These are phyloP conservation scores for Saccharomyces mikatae DNA, from an alignment of 805 yeast species.

Conservation along the genomic window DNA sequence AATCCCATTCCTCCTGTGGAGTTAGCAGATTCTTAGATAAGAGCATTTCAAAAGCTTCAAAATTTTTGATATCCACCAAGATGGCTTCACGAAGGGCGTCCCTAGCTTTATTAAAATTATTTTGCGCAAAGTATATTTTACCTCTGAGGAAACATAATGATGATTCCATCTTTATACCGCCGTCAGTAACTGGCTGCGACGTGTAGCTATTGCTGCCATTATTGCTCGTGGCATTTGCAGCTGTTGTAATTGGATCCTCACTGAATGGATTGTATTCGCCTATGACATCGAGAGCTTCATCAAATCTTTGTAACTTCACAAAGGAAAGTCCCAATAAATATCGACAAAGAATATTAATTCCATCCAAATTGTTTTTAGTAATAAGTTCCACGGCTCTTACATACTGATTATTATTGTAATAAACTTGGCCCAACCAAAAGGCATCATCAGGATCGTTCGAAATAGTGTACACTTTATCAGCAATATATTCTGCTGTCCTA, in stretches of 20 bases:
- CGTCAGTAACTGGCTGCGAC: conserved; percentile 37
- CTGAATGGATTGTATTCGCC: conserved; percentile 76
- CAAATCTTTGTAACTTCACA: conserved; percentile 66
- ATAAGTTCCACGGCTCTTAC: conserved; percentile 70
- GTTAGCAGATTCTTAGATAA: conserved; percentile 64
- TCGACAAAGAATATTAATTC: conserved; percentile 62
- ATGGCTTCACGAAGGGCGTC: conserved; percentile 84
- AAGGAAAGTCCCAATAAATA: conserved; percentile 72
- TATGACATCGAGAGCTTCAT: conserved; percentile 78
- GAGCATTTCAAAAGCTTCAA: conserved; percentile 81
- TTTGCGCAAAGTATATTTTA: conserved; percentile 69
- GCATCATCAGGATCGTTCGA: conserved; percentile 90
- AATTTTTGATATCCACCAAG: conserved; percentile 80
- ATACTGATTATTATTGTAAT: conserved; percentile 67
- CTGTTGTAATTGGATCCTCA: conserved; percentile 17
- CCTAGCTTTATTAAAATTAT: conserved; percentile 78
- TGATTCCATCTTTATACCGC: conserved; percentile 81
- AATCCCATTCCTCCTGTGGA: conserved; percentile 82
- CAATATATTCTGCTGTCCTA: conserved; percentile 81
- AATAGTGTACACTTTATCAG: conserved; percentile 78
- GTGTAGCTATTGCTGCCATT: background rate
- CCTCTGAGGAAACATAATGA: conserved; percentile 84
- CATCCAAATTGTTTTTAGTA: conserved; percentile 44
- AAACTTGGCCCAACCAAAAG: conserved; percentile 91
- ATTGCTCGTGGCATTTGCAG: background rate